phyloP scores from a whole-genome alignment of 768 basidiomycete species.

The Boletus vinaceobasis region DNA sequence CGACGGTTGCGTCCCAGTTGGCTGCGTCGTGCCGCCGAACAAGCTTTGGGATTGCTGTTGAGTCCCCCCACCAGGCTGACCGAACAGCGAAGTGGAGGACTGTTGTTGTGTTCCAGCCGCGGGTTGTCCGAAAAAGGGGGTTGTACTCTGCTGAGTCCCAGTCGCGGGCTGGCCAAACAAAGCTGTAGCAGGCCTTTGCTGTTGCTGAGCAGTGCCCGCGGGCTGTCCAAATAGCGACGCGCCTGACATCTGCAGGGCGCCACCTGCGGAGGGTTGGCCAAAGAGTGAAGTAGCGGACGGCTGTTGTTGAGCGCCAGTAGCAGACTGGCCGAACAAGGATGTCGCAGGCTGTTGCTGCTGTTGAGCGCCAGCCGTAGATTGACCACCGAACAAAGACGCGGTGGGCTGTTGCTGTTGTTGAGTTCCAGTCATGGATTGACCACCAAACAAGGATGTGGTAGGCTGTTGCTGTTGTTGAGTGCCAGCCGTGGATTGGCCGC shows the following conservation, averaged over 20 bases:
- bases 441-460: slow-evolving; percentile 26
- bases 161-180: slow-evolving; percentile 30
- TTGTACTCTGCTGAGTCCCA: slow-evolving; percentile 13
- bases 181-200: slow-evolving; percentile 23
- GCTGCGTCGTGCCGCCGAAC: slow-evolving; percentile 25
- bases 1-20: slow-evolving; percentile 10
- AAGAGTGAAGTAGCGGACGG: slow-evolving; percentile 28
- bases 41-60: slow-evolving; percentile 24
- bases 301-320: slow-evolving; percentile 33
- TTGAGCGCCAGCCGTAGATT: slow-evolving; percentile 4
- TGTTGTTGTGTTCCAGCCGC: slow-evolving; percentile 34
- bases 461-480: slow-evolving; percentile 22
- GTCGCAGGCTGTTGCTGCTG: slow-evolving; percentile 19
- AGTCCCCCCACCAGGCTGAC: slow-evolving; percentile 28
- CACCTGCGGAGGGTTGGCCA: slow-evolving; percentile 24
- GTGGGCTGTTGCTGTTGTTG: slow-evolving; percentile 18
- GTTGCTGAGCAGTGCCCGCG: slow-evolving; percentile 22
- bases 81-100: slow-evolving; percentile 33
- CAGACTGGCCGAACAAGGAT: slow-evolving; percentile 28
- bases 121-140: slow-evolving; percentile 29
- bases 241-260: slow-evolving; percentile 28
- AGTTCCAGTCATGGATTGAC: slow-evolving; percentile 3
- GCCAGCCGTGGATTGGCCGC: slow-evolving; percentile 9
- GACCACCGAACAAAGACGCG: slow-evolving; percentile 27
- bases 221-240: slow-evolving; percentile 40